Conservation (phyloP, 169 alveolate genomes). For the Plasmodium cynomolgi region DNA sequence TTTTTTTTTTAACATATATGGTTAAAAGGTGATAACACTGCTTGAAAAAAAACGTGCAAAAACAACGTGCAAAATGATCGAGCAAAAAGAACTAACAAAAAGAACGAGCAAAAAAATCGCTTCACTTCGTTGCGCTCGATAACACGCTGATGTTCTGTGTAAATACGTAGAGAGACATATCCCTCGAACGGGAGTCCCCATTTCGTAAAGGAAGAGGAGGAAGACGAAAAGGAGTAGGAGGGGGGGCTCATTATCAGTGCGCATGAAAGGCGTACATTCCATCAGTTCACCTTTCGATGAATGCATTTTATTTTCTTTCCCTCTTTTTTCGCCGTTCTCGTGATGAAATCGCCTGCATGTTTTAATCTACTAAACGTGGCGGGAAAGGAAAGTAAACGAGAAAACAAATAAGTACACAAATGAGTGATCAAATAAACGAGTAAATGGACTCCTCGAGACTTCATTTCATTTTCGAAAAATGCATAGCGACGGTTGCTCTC, state of each 20-base stretch:
- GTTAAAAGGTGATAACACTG: not conserved
- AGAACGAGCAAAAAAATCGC: not conserved
- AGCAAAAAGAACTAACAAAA: not conserved
- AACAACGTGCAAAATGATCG: not conserved
- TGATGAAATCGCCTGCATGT: not conserved
- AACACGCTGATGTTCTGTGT: not conserved
- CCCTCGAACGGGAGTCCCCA: not conserved
- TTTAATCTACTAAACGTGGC: not conserved
- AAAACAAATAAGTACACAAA: not conserved
- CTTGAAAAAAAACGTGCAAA: not conserved
- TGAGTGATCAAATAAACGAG: not conserved
- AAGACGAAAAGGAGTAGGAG: not conserved
- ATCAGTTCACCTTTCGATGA: not conserved
- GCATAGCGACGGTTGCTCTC: not conserved
- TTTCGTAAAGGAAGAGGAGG: not conserved
- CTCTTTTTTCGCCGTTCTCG: not conserved
- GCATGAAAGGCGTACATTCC: not conserved
- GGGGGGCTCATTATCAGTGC: not conserved
- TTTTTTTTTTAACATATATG: not conserved
- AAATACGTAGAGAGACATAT: not conserved
- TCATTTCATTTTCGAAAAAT: not conserved
- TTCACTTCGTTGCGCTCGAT: not conserved
- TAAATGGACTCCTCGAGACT: not conserved
- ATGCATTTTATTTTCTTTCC: not conserved
- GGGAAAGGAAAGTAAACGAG: not conserved